Evolutionary conservation across 139 green algal species (phyloP).

Genomic region (Chlorella sp.): DNA sequence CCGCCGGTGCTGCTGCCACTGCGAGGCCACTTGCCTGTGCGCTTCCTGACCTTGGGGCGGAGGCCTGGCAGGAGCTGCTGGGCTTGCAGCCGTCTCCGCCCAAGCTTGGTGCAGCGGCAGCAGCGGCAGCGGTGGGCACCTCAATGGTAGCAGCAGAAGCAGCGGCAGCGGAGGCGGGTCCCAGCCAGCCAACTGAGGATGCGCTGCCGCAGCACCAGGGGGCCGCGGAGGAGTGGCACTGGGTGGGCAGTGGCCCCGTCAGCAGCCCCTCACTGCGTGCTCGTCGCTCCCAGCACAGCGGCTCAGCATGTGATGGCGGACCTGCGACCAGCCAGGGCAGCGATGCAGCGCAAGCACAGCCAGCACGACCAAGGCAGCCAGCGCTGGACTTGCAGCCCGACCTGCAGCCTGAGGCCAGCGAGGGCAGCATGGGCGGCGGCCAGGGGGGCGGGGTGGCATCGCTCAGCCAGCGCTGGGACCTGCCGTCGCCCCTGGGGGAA

Average conservation of each 20-base stretch:
- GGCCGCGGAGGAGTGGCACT: too few species aligned
- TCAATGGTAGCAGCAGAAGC: neutral
- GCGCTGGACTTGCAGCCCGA: neutral
- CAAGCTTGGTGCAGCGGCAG: neutral
- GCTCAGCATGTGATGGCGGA: too few species aligned
- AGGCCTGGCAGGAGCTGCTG: neutral
- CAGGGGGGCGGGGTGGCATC: neutral
- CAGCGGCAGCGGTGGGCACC: neutral
- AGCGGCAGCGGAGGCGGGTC: neutral
- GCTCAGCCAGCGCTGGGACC: slow-evolving; percentile 25
- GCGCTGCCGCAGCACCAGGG: neutral
- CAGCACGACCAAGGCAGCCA: neutral
- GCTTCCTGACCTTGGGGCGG: too few species aligned
- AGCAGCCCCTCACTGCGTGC: neutral
- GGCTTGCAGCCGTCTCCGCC: neutral
- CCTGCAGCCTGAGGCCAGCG: neutral
- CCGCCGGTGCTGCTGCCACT: neutral
- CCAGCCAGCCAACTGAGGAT: neutral
- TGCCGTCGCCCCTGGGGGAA: neutral
- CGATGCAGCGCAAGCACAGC: neutral
- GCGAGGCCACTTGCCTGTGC: too few species aligned
- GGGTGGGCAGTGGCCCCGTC: neutral
- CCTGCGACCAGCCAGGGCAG: too few species aligned
- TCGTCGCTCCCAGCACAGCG: neutral
- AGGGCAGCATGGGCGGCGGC: neutral